Evolutionary conservation across 305 asterid species (phyloP).

Genomic region (Fraxinus latifolia): DNA sequence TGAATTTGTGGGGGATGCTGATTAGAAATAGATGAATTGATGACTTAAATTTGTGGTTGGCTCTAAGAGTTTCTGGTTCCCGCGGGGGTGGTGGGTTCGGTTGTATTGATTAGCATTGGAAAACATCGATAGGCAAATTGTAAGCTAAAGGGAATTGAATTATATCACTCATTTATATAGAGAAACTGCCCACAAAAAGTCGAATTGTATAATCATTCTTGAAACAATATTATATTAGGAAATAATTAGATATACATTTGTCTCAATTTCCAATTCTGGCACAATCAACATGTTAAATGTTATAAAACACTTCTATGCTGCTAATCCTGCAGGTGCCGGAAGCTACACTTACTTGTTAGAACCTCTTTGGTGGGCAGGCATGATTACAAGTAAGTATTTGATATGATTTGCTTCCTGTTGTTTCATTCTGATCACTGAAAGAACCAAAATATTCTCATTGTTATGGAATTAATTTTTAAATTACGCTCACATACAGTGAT

Average conservation of each 20-base stretch:
- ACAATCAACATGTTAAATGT: background rate
- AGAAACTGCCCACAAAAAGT: background rate
- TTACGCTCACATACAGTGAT: constrained; percentile 52
- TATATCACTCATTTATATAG: background rate
- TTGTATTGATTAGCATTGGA: background rate
- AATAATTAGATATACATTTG: background rate
- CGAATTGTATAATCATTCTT: background rate
- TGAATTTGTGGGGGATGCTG: background rate
- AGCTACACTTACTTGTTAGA: constrained; percentile 76
- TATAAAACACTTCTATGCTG: background rate
- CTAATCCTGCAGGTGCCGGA: constrained; percentile 61
- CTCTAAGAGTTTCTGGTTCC: background rate
- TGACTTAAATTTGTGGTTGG: background rate
- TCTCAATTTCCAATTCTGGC: background rate
- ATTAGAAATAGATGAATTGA: background rate
- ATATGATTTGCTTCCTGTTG: background rate
- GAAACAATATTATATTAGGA: background rate
- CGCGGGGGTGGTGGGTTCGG: background rate
- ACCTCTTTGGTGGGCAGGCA: constrained; percentile 98
- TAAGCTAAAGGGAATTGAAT: background rate
- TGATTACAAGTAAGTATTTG: constrained; percentile 64
- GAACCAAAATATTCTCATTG: constrained; percentile 6
- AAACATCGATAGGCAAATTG: background rate
- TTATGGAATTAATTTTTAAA: constrained; percentile 10
- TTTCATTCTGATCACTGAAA: background rate